Base-by-base conservation (phyloP, 2,329 filamentous ascomycete genomes). In the Aschersonia sp. region DNA sequence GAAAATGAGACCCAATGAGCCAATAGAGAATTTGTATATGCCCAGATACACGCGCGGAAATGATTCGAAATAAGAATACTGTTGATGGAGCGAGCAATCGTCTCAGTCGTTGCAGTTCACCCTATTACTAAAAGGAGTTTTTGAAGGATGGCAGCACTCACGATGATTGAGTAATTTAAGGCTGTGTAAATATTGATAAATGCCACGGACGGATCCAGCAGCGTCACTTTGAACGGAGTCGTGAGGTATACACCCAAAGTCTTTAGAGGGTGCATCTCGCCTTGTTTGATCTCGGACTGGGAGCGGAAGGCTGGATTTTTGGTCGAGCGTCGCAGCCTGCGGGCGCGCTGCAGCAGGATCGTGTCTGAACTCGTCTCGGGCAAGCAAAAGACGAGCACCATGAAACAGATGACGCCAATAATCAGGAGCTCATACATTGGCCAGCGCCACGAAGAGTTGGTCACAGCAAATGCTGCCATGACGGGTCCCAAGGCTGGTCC, bases 371-470 rank as follows among this genome's bases (percentile, higher is more conserved):
- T 71, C 0, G 78, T 82, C 60, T 82, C 77, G 0, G 78, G 79
- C 5, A 82, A 67, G 47, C 74, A 67, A 48, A 76, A 53, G 51
- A 78, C 68, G 67, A 81, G 68, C 7, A 72, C 44, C 1, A 79
- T 45, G 50, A 78, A 72, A 7, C 76, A 56, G 0, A 75, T 74
- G 0, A 62, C 70, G 0, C 72, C 62, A 28, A 72, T 63, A 73
- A 73, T 79, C 30, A 80, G 60, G 38, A 80, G 71, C 55, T 80
- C 75, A 66, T 72, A 75, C 3, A 75, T 59, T 0, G 70, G 70
- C 75, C 75, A 80, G 4, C 73, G 65, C 76, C 76, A 81, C 29
- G 61, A 62, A 54, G 73, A 67, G 1, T 65, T 67, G 1, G 65
- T 62, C 2, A 77, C 74, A 1, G 70, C 67, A 55, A 75, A 81